Evolutionary conservation across 495 filamentous ascomycete species (phyloP).

Genomic region (Trichoderma gamsii): DNA sequence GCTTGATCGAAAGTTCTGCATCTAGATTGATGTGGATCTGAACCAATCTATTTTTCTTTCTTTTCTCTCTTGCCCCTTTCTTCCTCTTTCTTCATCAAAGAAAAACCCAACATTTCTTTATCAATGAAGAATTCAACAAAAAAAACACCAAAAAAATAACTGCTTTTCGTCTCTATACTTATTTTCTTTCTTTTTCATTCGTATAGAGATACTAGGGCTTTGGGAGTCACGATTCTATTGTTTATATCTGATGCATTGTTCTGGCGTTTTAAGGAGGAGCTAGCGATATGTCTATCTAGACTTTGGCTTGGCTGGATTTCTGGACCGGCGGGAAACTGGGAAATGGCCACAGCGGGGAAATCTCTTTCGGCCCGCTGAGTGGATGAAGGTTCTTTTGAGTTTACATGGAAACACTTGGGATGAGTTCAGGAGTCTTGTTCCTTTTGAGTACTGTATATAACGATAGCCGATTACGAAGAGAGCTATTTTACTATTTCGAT

Average conservation of each 20-base stretch:
- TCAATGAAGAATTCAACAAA: too few relatives aligned
- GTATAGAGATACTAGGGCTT: neutral
- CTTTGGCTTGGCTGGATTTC: neutral
- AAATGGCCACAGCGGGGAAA: neutral
- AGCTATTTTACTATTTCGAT: too few relatives aligned
- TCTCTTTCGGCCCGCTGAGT: neutral
- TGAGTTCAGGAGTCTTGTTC: too few relatives aligned
- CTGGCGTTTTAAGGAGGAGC: constrained; percentile 2
- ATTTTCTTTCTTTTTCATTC: neutral
- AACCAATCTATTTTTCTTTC: neutral
- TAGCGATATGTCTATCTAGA: too few relatives aligned
- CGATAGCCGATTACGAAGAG: too few relatives aligned
- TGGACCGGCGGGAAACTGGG: neutral
- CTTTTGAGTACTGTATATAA: too few relatives aligned
- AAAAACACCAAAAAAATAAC: too few relatives aligned
- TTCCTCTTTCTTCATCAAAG: neutral
- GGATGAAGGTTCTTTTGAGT: neutral
- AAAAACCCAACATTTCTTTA: too few relatives aligned
- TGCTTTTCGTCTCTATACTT: neutral
- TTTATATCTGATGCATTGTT: constrained; percentile 1
- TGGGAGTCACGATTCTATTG: neutral
- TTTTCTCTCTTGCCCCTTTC: neutral
- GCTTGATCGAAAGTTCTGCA: constrained; percentile 18
- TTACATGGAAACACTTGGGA: too few relatives aligned
- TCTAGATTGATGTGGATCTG: neutral